Base-by-base conservation (phyloP, 108 stramenopile species). In the Fragilaria radians region DNA sequence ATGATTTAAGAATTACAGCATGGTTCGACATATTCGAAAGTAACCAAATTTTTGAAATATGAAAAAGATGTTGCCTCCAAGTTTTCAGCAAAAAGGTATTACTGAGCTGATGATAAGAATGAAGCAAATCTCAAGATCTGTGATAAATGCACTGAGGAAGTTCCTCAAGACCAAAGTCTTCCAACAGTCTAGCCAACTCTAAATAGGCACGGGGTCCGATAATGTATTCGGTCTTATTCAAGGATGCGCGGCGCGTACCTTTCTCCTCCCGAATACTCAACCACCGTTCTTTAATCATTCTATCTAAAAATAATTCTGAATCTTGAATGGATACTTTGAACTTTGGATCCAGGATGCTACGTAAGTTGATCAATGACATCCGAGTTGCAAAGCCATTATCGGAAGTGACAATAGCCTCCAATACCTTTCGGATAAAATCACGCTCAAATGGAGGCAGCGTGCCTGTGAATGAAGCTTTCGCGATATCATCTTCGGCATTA, bases 111-210 rank as follows among this genome's bases (percentile, higher is more conserved):
- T n/a, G n/a, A n/a, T n/a, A n/a, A n/a, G n/a, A n/a, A n/a, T n/a
- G n/a, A n/a, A n/a, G n/a, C n/a, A n/a, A n/a, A n/a, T n/a, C n/a
- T n/a, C n/a, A n/a, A n/a, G 31, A 32, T 25, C 76, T 69, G 61
- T 88, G 83, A 30, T 79, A 75, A 52, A 88, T 69, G 29, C 70
- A 80, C 56, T 88, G 86, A 3, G 86, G 86, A 42, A 88, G 63
- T 28, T 74, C 62, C 22, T 83, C 80, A 42, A 80, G 56, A 28
- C 86, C 86, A 26, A 71, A 65, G 32, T 63, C 68, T 36, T 54
- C 59, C 28, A 89, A 48, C 49, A 81, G 73, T 5, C 70, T 62
- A 2, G 67, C 69, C 14, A 85, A 48, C 49, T 89, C 88, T 59
- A 89, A 55, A 62, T 70, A 85, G 29, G 74, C 57, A 9, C 88